Percentiles rank a stretch among this genome's conserved stretches.
These are phyloP conservation scores for Puccinia sorghi DNA, from an alignment of 1,284 basidiomycete genomes.

Conservation along the genomic window DNA sequence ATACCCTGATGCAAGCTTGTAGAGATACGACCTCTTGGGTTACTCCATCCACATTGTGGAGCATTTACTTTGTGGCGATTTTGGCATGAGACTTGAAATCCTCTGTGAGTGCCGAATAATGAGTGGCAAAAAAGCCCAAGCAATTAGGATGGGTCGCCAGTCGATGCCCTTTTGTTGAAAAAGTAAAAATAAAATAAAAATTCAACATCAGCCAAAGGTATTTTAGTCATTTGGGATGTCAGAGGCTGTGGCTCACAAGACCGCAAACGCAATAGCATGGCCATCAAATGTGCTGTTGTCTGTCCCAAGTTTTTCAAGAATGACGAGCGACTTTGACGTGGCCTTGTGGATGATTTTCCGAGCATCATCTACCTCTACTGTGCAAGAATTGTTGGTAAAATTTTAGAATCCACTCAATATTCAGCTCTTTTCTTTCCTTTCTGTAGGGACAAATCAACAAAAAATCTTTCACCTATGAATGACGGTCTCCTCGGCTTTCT, in stretches of 20 bases:
- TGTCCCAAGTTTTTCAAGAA: slow-evolving; percentile 73
- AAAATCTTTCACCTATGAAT: slow-evolving; percentile 37
- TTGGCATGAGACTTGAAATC: slow-evolving; percentile 88
- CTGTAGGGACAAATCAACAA: not conserved
- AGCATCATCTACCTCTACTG: slow-evolving; percentile 86
- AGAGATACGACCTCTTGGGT: slow-evolving; percentile 84
- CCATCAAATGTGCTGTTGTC: slow-evolving; percentile 54
- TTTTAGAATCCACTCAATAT: too few species aligned
- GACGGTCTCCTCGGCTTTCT: too few species aligned
- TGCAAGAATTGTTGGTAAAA: too few species aligned
- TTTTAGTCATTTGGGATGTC: not conserved
- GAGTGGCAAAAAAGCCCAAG: slow-evolving; percentile 69
- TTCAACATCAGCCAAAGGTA: slow-evolving; percentile 27
- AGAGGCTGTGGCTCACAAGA: slow-evolving; percentile 35
- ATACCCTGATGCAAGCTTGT: slow-evolving; percentile 89
- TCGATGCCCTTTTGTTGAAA: slow-evolving; percentile 70
- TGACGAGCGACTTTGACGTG: slow-evolving; percentile 85
- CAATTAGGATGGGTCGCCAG: slow-evolving; percentile 85
- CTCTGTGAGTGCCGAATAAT: slow-evolving; percentile 81
- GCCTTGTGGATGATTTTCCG: slow-evolving; percentile 64
- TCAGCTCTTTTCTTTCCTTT: slow-evolving; percentile 4
- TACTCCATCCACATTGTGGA: slow-evolving; percentile 84
- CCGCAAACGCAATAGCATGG: slow-evolving; percentile 27
- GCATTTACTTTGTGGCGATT: slow-evolving; percentile 91
- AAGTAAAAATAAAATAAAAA: too few species aligned